phyloP scores from a whole-genome alignment of 352 stramenopile genomes.

The Pythium volutum region DNA sequence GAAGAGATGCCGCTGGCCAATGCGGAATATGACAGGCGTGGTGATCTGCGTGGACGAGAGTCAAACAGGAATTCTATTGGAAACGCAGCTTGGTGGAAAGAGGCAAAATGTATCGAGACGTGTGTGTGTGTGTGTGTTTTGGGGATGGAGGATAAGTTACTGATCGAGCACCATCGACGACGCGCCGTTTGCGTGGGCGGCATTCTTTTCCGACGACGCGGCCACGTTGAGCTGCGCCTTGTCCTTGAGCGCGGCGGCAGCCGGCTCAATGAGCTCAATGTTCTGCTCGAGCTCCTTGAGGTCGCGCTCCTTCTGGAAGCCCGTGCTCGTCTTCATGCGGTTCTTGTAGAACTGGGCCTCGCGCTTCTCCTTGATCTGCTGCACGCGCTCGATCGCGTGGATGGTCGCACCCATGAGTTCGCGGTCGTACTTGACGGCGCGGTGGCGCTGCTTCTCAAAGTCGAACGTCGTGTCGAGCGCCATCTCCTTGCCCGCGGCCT shows the following conservation, averaged over 20 bases:
- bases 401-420: slow-evolving; percentile 99
- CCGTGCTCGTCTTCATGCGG: slow-evolving; percentile 91
- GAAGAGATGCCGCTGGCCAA: not conserved
- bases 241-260: slow-evolving; percentile 67
- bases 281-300: slow-evolving; percentile 83
- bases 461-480: slow-evolving; percentile 99
- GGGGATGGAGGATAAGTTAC: slow-evolving; percentile 39
- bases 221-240: slow-evolving; percentile 68
- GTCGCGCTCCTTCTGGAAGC: slow-evolving; percentile 75
- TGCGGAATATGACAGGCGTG: no score
- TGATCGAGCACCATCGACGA: slow-evolving; percentile 88
- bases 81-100: not conserved
- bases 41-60: not conserved
- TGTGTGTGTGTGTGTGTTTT: no score
- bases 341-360: slow-evolving; percentile 98
- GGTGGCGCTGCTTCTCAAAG: slow-evolving; percentile 99
- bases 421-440: slow-evolving; percentile 99
- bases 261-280: slow-evolving; percentile 83
- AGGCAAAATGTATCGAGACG: not conserved
- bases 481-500: slow-evolving; percentile 99
- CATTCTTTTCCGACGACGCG: slow-evolving; percentile 60
- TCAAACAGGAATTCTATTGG: not conserved
- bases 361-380: slow-evolving; percentile 96
- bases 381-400: slow-evolving; percentile 97
- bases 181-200: slow-evolving; percentile 43